phyloP scores from a whole-genome alignment of 768 basidiomycete species.

The Suillus decipiens region DNA sequence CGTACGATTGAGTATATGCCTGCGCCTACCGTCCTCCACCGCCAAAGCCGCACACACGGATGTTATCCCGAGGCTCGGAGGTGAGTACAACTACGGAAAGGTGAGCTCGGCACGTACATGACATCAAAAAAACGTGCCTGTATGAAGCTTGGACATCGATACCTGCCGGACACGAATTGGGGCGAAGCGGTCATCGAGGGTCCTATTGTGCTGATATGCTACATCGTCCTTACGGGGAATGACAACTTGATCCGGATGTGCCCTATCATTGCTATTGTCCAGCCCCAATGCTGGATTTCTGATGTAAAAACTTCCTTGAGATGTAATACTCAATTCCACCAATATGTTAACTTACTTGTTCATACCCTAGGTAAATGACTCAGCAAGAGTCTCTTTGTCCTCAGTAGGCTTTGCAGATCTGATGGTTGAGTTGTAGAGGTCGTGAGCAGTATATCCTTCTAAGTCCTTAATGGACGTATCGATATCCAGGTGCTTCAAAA shows the following conservation, averaged over 20 bases:
- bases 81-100: slow-evolving; percentile 57
- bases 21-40: slow-evolving; percentile 74
- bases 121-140: slow-evolving; percentile 46
- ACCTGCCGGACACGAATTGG: slow-evolving; percentile 65
- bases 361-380: slow-evolving; percentile 86
- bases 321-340: background rate
- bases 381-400: slow-evolving; percentile 40
- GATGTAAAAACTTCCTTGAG: background rate
- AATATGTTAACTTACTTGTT: slow-evolving; percentile 55
- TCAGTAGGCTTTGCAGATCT: slow-evolving; percentile 63
- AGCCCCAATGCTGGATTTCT: slow-evolving; percentile 90
- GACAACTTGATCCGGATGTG: slow-evolving; percentile 74
- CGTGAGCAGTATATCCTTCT: slow-evolving; percentile 91
- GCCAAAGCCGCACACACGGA: slow-evolving; percentile 89
- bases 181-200: slow-evolving; percentile 53
- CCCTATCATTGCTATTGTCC: slow-evolving; percentile 76
- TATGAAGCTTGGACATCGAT: slow-evolving; percentile 87
- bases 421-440: slow-evolving; percentile 90
- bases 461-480: slow-evolving; percentile 74
- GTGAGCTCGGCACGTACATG: background rate
- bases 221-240: slow-evolving; percentile 35
- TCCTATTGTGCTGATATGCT: slow-evolving; percentile 17
- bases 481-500: slow-evolving; percentile 73
- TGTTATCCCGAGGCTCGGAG: slow-evolving; percentile 67
- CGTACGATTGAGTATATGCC: background rate